phyloP scores from a whole-genome alignment of 805 yeast genomes.

The Hanseniaspora jakobsenii region DNA sequence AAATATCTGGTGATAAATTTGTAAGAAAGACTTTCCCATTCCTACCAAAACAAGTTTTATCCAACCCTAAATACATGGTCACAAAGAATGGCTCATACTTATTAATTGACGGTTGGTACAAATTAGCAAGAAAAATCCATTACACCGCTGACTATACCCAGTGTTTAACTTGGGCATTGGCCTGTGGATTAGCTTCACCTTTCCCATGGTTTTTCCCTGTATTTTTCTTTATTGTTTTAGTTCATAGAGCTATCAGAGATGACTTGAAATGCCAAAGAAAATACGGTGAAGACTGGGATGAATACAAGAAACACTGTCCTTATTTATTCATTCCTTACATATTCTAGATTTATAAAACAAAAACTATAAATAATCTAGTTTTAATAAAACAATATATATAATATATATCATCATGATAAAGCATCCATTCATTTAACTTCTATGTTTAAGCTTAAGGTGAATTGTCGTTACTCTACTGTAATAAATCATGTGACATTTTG shows the following conservation, averaged over 20 bases:
- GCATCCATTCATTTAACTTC: too few relatives aligned
- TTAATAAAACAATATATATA: too few relatives aligned
- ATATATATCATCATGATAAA: too few relatives aligned
- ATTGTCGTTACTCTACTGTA: too few relatives aligned
- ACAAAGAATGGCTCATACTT: constrained; percentile 77
- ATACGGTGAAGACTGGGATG: constrained; percentile 91
- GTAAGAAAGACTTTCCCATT: constrained; percentile 87
- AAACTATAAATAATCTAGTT: too few relatives aligned
- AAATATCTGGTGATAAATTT: constrained; percentile 63
- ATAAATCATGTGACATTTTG: too few relatives aligned
- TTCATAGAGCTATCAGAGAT: constrained; percentile 86
- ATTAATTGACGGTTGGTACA: constrained; percentile 90
- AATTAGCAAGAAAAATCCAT: constrained; percentile 83
- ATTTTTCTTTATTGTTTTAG: constrained; percentile 75
- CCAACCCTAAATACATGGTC: constrained; percentile 71
- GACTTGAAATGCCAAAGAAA: constrained; percentile 69
- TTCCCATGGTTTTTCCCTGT: constrained; percentile 94
- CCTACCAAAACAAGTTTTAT: constrained; percentile 70
- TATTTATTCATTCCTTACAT: constrained; percentile 84
- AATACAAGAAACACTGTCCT: constrained; percentile 77
- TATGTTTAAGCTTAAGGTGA: too few relatives aligned
- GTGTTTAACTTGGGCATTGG: constrained; percentile 80
- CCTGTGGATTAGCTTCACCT: constrained; percentile 76
- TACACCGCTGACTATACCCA: constrained; percentile 91
- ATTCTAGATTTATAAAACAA: constrained; percentile 33